A percentile compares a stretch with the other conserved stretches of the same genome.
These are phyloP conservation scores for Phaeosphaeriaceae sp. DNA, from an alignment of 2,329 filamentous ascomycete species.

Conservation along the genomic window DNA sequence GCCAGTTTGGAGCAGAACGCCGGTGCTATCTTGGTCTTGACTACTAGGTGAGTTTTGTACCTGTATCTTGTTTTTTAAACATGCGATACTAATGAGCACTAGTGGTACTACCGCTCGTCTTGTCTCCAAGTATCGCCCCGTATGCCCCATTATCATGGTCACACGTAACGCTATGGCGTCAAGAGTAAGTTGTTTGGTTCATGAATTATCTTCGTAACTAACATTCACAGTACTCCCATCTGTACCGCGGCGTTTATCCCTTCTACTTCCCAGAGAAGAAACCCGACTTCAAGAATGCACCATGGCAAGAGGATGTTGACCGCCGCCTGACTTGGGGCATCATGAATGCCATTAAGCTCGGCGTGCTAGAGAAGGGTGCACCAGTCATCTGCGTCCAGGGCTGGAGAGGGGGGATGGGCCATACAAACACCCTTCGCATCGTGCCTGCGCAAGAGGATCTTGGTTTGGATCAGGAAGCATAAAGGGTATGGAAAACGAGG, in stretches of 20 bases:
- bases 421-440: constrained; percentile 78
- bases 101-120: constrained; percentile 92
- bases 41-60: constrained; percentile 70
- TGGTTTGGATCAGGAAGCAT: constrained; percentile 57
- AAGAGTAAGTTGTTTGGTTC: constrained; percentile 57
- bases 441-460: constrained; percentile 59
- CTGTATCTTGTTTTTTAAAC: constrained; percentile 1
- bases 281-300: constrained; percentile 89
- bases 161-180: constrained; percentile 84
- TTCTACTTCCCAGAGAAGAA: constrained; percentile 94
- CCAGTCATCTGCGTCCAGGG: constrained; percentile 84
- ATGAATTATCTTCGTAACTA: constrained; percentile 14
- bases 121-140: constrained; percentile 96
- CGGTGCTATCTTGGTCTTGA: constrained; percentile 93
- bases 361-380: constrained; percentile 74
- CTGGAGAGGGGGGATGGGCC: constrained; percentile 90
- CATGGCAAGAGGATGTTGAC: constrained; percentile 99
- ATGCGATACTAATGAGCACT: constrained; percentile 27
- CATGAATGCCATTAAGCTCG: constrained; percentile 81
- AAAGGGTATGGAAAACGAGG: constrained; percentile 12
- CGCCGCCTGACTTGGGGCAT: constrained; percentile 97
- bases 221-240: constrained; percentile 72
- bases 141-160: constrained; percentile 99
- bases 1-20: constrained; percentile 96
- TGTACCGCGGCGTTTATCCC: constrained; percentile 97